Conservation (phyloP, 176 grass and related monocot species). For the Oryza rufipogon region DNA sequence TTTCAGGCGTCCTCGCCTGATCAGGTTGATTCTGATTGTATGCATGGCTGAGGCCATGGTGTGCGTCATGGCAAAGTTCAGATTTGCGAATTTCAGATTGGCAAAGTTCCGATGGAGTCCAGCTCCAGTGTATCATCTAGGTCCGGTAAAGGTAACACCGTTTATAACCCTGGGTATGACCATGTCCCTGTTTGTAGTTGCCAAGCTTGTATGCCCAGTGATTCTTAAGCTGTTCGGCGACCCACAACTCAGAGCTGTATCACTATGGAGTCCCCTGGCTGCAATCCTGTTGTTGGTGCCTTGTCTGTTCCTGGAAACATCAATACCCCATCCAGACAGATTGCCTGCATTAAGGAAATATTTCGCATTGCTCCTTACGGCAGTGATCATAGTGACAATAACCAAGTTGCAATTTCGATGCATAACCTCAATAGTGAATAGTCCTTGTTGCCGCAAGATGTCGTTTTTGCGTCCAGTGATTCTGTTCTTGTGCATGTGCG, state of each 20-base stretch:
- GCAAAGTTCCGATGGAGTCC: background rate
- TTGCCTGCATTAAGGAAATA: background rate
- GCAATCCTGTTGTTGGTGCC: background rate
- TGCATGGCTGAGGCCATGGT: background rate
- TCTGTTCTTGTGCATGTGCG: background rate
- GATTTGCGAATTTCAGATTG: too few relatives aligned
- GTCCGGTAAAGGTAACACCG: background rate
- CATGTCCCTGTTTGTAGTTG: background rate
- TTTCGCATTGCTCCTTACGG: background rate
- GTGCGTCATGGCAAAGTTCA: background rate
- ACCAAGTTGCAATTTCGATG: slow-evolving; percentile 5
- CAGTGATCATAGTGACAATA: background rate
- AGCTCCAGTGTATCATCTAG: background rate
- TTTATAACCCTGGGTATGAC: background rate
- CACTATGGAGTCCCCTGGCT: slow-evolving; percentile 16
- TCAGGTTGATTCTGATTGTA: background rate
- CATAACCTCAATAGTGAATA: background rate
- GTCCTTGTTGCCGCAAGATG: background rate
- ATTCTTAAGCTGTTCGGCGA: background rate
- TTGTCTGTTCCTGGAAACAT: background rate
- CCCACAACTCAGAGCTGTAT: background rate
- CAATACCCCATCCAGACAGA: background rate
- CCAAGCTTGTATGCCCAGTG: background rate
- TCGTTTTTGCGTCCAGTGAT: background rate
- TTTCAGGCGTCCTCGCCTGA: background rate